Evolutionary conservation across 1,139 yeast genomes (phyloP).

Genomic region (Candida labiduridarum): DNA sequence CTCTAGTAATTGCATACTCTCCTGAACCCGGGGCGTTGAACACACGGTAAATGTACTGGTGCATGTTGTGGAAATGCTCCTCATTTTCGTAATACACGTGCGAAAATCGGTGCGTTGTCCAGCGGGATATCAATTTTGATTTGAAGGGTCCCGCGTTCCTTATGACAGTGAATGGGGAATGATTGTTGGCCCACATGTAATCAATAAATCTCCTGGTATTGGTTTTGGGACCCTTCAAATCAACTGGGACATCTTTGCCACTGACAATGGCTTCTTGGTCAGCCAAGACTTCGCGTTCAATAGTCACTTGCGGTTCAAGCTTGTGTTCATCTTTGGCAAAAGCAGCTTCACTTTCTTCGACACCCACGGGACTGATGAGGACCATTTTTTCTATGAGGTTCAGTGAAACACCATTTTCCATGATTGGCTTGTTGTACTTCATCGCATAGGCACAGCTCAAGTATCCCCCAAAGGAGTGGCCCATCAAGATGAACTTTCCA

Average conservation of each 20-base stretch:
- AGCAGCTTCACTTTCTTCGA: conserved; percentile 41
- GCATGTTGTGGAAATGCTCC: conserved; percentile 35
- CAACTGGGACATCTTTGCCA: conserved; percentile 12
- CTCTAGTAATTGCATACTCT: conserved; percentile 47
- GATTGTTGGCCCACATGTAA: conserved; percentile 39
- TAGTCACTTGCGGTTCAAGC: conserved; percentile 18
- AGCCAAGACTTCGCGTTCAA: conserved; percentile 28
- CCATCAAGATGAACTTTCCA: conserved; percentile 69
- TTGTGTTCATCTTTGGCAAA: conserved; percentile 22
- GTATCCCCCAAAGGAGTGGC: conserved; percentile 95
- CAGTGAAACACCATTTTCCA: conserved; percentile 23
- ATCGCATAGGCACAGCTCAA: conserved; percentile 76
- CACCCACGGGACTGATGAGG: conserved; percentile 49
- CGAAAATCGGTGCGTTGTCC: conserved; percentile 47
- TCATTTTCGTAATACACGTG: conserved; percentile 35
- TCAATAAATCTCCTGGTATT: conserved; percentile 27
- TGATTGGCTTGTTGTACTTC: conserved; percentile 49
- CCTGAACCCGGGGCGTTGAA: conserved; percentile 49
- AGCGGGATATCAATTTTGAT: conserved; percentile 39
- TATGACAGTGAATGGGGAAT: conserved; percentile 41
- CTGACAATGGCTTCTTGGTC: conserved; percentile 31
- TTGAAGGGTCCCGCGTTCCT: conserved; percentile 40
- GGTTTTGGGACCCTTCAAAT: conserved; percentile 16
- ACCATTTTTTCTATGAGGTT: conserved; percentile 42
- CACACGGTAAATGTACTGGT: conserved; percentile 44